phyloP scores from a whole-genome alignment of 2,329 filamentous ascomycete species.

The Fusarium paranaense region DNA sequence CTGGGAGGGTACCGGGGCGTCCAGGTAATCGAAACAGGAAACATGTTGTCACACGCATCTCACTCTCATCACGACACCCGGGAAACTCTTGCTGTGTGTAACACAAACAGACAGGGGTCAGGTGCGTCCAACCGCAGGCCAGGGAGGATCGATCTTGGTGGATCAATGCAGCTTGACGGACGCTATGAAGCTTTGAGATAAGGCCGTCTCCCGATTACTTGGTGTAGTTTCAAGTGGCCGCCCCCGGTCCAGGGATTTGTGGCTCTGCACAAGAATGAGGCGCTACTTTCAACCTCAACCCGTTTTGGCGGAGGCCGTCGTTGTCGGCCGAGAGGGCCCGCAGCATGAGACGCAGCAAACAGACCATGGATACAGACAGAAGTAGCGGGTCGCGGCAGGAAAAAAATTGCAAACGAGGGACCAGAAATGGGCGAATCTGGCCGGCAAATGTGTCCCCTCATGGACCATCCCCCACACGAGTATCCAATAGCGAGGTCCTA shows the following conservation, averaged over 20 bases:
- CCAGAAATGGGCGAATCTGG: slow-evolving; percentile 12
- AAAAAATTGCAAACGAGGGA: slow-evolving; percentile 4
- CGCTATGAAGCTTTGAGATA: slow-evolving; percentile 33
- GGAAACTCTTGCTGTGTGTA: slow-evolving; percentile 32
- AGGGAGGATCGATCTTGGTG: slow-evolving; percentile 40
- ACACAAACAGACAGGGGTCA: slow-evolving; percentile 37
- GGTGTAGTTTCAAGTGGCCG: slow-evolving; percentile 5
- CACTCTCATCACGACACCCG: slow-evolving; percentile 25
- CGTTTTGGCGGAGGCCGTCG: not conserved
- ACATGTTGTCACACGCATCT: slow-evolving; percentile 22
- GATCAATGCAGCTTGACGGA: slow-evolving; percentile 29
- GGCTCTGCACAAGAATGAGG: slow-evolving; percentile 8
- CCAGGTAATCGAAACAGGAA: not conserved
- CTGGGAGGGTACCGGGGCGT: not conserved
- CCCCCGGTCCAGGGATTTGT: slow-evolving; percentile 3
- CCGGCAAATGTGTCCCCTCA: slow-evolving; percentile 13
- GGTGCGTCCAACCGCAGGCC: slow-evolving; percentile 31
- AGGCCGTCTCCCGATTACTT: slow-evolving; percentile 29
- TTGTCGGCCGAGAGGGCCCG: not conserved
- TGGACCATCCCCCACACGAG: slow-evolving; percentile 26
- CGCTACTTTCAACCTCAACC: not conserved
- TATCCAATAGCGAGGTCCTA: slow-evolving; percentile 32
- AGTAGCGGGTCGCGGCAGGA: slow-evolving; percentile 4
- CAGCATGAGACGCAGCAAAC: slow-evolving; percentile 3
- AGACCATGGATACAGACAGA: not conserved